These are phyloP conservation scores for Fusarium compactum DNA, from an alignment of 2,329 filamentous ascomycete genomes.

Conservation along the genomic window DNA sequence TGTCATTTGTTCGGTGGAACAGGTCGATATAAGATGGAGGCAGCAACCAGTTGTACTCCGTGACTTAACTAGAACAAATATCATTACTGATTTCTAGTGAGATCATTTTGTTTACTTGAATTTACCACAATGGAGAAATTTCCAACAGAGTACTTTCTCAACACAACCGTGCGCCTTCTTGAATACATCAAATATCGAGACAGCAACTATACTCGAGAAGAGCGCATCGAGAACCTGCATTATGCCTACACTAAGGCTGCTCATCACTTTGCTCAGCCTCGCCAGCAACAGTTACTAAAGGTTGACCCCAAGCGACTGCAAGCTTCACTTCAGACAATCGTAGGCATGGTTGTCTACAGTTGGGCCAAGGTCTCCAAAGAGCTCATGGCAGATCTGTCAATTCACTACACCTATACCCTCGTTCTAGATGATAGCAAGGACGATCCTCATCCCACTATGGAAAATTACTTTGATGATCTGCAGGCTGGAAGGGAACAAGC, in stretches of 20 bases:
- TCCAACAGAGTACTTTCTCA: not conserved
- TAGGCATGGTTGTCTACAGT: not conserved
- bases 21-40: not conserved
- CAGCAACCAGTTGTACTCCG: not conserved
- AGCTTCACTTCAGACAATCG: not conserved
- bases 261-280: not conserved
- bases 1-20: not conserved
- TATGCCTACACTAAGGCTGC: not conserved
- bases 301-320: not conserved
- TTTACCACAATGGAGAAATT: not conserved
- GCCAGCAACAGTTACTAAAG: not conserved
- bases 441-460: not conserved
- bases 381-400: not conserved
- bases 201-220: not conserved
- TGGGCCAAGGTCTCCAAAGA: not conserved
- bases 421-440: constrained; percentile 1
- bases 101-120: not conserved
- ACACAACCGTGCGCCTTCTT: not conserved
- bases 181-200: not conserved
- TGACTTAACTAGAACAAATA: not conserved
- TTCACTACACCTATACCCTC: not conserved
- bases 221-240: not conserved
- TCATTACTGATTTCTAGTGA: not conserved
- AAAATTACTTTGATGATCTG: not conserved
- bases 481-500: not conserved